Percentiles rank a stretch among this genome's conserved stretches.
Evolutionary conservation across 164 flowering plant species (phyloP).

Genomic region (Magnolia kwangsiensis): DNA sequence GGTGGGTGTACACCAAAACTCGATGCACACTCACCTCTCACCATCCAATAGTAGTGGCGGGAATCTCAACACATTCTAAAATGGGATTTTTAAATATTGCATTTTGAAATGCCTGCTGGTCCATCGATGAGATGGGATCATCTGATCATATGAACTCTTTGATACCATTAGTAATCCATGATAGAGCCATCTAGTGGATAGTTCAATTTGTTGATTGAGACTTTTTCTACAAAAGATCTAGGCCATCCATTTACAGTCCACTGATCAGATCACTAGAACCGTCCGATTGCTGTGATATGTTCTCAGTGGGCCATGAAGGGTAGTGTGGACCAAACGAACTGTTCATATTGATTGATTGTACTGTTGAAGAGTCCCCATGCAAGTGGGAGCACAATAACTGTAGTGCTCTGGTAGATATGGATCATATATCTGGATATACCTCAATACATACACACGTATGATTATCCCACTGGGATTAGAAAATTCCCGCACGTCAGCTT

Average conservation of each 20-base stretch:
- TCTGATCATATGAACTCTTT: no score
- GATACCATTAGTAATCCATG: not conserved
- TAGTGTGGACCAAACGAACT: not conserved
- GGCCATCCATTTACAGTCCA: not conserved
- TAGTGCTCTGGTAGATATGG: no score
- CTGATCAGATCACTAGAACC: not conserved
- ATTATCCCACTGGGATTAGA: not conserved
- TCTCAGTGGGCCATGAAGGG: not conserved
- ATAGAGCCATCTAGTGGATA: not conserved
- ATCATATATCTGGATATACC: not conserved
- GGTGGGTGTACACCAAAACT: no score
- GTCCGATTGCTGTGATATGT: not conserved
- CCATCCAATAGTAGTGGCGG: no score
- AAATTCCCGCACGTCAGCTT: slow-evolving; percentile 1
- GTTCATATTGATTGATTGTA: not conserved
- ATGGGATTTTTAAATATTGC: no score
- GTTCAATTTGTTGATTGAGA: not conserved
- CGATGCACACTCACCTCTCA: no score
- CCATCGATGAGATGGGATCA: no score
- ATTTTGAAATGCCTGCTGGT: no score
- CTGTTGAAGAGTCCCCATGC: not conserved
- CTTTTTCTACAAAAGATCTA: not conserved
- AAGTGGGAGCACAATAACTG: not conserved
- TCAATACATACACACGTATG: not conserved
- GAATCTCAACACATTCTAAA: no score